Base-by-base conservation (phyloP, 371 early-diverging fungal species). In the Zancudomyces culisetae region DNA sequence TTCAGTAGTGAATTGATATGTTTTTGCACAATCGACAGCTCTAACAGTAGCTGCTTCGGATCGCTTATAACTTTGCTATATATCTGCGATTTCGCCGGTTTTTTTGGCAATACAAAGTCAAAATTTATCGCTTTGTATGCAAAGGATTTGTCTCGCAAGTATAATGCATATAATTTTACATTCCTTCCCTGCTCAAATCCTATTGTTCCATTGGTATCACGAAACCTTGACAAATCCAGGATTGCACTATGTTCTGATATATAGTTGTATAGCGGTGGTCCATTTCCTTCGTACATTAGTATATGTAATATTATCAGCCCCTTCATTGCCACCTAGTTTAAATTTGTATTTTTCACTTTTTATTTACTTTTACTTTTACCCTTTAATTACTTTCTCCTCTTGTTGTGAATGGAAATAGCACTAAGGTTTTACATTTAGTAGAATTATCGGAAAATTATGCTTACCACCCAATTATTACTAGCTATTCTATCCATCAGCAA, bases 321-420 rank as follows among this genome's bases (percentile, higher is more conserved):
- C 62, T 93, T 93, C 72, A 90, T 86, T 2, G 80, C 81, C n/a
- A 85, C 78, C 90, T 88, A 69, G 29, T 35, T 35, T n/a, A n/a
- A n/a, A n/a, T n/a, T n/a, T n/a, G n/a, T n/a, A n/a, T n/a, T n/a
- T n/a, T n/a, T n/a, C n/a, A n/a, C n/a, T n/a, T n/a, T n/a, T n/a
- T n/a, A n/a, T n/a, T n/a, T n/a, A n/a, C n/a, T n/a, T n/a, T n/a
- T n/a, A n/a, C n/a, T n/a, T n/a, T n/a, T n/a, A n/a, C n/a, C 27
- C 13, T 39, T 26, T 1, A n/a, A n/a, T n/a, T n/a, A n/a, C n/a
- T n/a, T n/a, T n/a, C n/a, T n/a, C n/a, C n/a, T n/a, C n/a, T n/a
- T n/a, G n/a, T n/a, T n/a, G n/a, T n/a, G n/a, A n/a, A n/a, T n/a
- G n/a, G n/a, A n/a, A n/a, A n/a, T n/a, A n/a, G n/a, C n/a, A n/a